Percentiles rank a stretch among this genome's conserved stretches.
phyloP scores from a whole-genome alignment of 257 asterid genomes.

The Lycium barbarum region DNA sequence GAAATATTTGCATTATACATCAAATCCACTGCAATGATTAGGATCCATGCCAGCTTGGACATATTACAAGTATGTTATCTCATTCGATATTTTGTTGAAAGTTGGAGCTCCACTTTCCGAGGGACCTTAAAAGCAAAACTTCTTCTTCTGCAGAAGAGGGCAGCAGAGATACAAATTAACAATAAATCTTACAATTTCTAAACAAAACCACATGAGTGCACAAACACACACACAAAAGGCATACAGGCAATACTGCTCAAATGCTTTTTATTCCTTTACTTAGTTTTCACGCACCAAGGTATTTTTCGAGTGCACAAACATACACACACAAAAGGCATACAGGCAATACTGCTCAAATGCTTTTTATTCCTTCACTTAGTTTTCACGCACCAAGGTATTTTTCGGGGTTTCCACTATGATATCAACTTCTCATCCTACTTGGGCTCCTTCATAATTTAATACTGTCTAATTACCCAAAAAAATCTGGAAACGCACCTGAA shows the following conservation, averaged over 20 bases:
- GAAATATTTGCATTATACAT: background rate
- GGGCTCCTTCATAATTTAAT: background rate
- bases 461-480: background rate
- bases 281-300: background rate
- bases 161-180: conserved; percentile 33
- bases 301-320: background rate
- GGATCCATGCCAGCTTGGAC: conserved; percentile 2
- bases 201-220: background rate
- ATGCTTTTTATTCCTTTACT: background rate
- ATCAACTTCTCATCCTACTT: background rate
- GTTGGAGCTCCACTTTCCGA: background rate
- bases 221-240: background rate
- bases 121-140: conserved; percentile 56
- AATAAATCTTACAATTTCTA: background rate
- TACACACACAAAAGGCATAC: background rate
- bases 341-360: background rate
- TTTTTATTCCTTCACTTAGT: background rate
- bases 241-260: background rate
- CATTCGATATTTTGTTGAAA: conserved; percentile 11
- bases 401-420: background rate
- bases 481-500: conserved; percentile 48
- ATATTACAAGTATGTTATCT: conserved; percentile 24
- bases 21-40: conserved; percentile 19
- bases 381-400: background rate
- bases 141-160: conserved; percentile 57